Conservation (phyloP, 176 grass and related monocot species). For the Eleusine indica region DNA sequence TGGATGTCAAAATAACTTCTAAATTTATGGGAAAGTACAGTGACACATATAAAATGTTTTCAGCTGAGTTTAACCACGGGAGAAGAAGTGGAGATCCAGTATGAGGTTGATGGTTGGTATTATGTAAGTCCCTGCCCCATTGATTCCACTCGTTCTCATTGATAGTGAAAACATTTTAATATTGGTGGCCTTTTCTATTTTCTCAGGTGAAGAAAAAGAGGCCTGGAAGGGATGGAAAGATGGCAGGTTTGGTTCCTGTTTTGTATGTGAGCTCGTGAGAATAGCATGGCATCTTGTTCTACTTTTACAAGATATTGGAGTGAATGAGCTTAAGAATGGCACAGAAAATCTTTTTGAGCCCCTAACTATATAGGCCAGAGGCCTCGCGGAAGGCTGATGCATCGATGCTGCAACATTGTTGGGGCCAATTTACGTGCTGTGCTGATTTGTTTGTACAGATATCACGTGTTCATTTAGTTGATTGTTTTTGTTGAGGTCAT, state of each 20-base stretch:
- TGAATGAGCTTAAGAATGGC: constrained; percentile 4
- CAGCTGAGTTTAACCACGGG: constrained; percentile 90
- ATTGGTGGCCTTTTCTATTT: constrained; percentile 4
- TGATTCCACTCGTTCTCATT: constrained; percentile 6
- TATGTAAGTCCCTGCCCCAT: constrained; percentile 70
- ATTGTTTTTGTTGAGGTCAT: constrained; percentile 31
- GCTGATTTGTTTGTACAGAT: constrained; percentile 11
- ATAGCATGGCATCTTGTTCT: constrained; percentile 15
- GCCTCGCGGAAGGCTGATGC: constrained; percentile 10
- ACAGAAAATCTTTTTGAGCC: background rate
- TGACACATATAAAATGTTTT: constrained; percentile 42
- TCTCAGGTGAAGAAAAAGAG: constrained; percentile 97
- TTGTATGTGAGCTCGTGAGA: constrained; percentile 88
- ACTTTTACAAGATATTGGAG: constrained; percentile 14
- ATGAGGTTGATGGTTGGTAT: constrained; percentile 99
- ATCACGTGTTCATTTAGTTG: constrained; percentile 45
- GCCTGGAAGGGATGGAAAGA: constrained; percentile 96
- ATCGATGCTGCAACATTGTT: constrained; percentile 5
- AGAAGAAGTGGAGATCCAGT: constrained; percentile 97
- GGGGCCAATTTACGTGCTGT: background rate
- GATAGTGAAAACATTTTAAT: background rate
- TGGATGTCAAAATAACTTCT: background rate
- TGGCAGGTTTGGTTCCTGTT: constrained; percentile 89
- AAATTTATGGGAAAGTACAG: constrained; percentile 7
- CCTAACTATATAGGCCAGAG: background rate